A percentile compares a stretch with the other conserved stretches of the same genome.
These are phyloP conservation scores for Arthrobotrys pseudoclavata DNA, from an alignment of 2,329 filamentous ascomycete species.

Conservation along the genomic window DNA sequence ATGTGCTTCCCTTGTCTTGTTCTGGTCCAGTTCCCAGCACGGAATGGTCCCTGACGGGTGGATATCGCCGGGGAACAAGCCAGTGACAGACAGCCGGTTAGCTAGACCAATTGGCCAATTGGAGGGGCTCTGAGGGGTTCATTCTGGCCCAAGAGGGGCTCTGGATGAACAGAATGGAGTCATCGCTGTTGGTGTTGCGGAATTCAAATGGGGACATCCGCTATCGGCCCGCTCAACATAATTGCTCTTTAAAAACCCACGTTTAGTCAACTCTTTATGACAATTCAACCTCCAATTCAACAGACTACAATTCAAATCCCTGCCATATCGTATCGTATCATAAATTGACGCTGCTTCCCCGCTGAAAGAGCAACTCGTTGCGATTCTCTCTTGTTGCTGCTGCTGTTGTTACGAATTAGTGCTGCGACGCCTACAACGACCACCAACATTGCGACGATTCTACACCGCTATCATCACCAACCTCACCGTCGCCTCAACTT, in stretches of 20 bases:
- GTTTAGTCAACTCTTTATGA: background rate
- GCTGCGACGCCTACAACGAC: background rate
- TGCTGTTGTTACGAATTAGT: background rate
- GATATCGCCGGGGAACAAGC: slow-evolving; percentile 35
- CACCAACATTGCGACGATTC: background rate
- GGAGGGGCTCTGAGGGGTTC: slow-evolving; percentile 14
- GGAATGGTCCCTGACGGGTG: slow-evolving; percentile 2
- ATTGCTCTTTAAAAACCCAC: slow-evolving; percentile 6
- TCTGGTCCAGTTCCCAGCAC: background rate
- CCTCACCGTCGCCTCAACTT: background rate
- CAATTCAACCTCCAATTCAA: slow-evolving; percentile 5
- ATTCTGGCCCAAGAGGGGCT: slow-evolving; percentile 1
- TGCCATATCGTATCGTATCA: background rate
- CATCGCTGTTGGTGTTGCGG: slow-evolving; percentile 25
- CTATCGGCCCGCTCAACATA: slow-evolving; percentile 31
- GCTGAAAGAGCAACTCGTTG: too few species aligned
- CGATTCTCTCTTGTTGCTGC: background rate
- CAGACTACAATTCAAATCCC: background rate
- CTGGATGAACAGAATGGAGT: background rate
- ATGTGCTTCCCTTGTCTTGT: too few species aligned
- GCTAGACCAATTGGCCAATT: too few species aligned
- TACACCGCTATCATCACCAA: background rate
- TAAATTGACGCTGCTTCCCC: too few species aligned
- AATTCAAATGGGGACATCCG: slow-evolving; percentile 23
- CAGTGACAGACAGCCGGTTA: background rate